phyloP scores from a whole-genome alignment of 2,329 filamentous ascomycete species.

The Scytalidium lignicola region DNA sequence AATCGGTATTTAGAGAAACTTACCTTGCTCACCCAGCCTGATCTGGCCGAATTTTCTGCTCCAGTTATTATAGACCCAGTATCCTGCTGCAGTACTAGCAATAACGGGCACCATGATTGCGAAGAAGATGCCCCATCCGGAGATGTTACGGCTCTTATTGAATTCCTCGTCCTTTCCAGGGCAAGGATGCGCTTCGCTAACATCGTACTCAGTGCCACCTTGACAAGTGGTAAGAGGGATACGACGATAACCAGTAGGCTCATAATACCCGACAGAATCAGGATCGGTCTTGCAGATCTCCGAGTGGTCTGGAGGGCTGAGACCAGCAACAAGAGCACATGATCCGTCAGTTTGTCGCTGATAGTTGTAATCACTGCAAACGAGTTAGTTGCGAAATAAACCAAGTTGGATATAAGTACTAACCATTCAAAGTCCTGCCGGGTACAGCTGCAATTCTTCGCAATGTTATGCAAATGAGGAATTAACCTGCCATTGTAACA shows the following conservation, averaged over 20 bases:
- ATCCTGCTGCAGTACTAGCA: constrained; percentile 68
- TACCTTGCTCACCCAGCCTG: constrained; percentile 68
- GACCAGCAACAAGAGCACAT: constrained; percentile 72
- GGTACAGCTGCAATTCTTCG: constrained; percentile 74
- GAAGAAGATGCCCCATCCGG: constrained; percentile 76
- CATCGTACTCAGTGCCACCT: constrained; percentile 70
- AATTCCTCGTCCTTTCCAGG: constrained; percentile 79
- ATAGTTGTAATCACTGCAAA: constrained; percentile 81
- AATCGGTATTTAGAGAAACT: constrained; percentile 6
- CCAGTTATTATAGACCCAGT: constrained; percentile 82
- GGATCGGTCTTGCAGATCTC: constrained; percentile 58
- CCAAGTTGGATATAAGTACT: constrained; percentile 27
- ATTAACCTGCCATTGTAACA: constrained; percentile 81
- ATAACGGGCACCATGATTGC: constrained; percentile 72
- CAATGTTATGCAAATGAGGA: constrained; percentile 63
- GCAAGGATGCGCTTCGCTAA: constrained; percentile 57
- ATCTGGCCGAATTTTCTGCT: constrained; percentile 88
- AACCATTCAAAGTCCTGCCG: constrained; percentile 90
- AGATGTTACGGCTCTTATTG: constrained; percentile 64
- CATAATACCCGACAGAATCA: constrained; percentile 70
- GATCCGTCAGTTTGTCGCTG: constrained; percentile 72
- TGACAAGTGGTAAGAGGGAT: constrained; percentile 85
- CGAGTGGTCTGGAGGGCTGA: constrained; percentile 56
- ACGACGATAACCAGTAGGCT: constrained; percentile 81
- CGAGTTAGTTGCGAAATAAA: constrained; percentile 11